phyloP scores from a whole-genome alignment of 2,329 filamentous ascomycete genomes.

The Monilinia fructigena region DNA sequence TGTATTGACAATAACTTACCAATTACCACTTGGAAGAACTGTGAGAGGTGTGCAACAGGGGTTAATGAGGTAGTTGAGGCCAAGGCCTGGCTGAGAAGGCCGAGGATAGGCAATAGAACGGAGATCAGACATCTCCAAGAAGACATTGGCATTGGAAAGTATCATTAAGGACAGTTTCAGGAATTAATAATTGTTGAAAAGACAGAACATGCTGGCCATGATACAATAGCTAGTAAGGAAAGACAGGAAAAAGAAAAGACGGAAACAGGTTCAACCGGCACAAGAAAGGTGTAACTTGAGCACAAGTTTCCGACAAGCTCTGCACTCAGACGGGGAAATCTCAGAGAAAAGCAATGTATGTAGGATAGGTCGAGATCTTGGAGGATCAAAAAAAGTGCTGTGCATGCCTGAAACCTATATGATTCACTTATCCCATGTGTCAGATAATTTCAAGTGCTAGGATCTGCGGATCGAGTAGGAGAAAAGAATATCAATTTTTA shows the following conservation, averaged over 20 bases:
- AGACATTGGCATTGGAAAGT: conserved; percentile 23
- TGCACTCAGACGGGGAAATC: background rate
- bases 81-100: conserved; percentile 12
- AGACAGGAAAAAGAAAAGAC: conserved; percentile 12
- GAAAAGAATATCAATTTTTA: conserved; percentile 14
- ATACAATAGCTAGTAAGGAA: conserved; percentile 11
- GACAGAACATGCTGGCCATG: conserved; percentile 23
- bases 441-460: conserved; percentile 17
- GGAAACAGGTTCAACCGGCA: conserved; percentile 11
- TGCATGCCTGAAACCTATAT: conserved; percentile 1
- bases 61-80: conserved; percentile 16
- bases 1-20: conserved; percentile 20
- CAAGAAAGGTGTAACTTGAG: conserved; percentile 15
- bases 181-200: conserved; percentile 18
- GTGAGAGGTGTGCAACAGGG: conserved; percentile 22
- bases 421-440: conserved; percentile 18
- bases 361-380: conserved; percentile 18
- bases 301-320: conserved; percentile 20
- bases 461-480: conserved; percentile 19
- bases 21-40: conserved; percentile 20
- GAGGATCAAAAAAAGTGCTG: conserved; percentile 21
- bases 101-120: conserved; percentile 14
- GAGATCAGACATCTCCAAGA: conserved; percentile 21
- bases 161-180: conserved; percentile 21
- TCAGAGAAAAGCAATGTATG: conserved; percentile 15